These are phyloP conservation scores for Phytophthora sansomeana DNA, from an alignment of 352 stramenopile species.

Conservation along the genomic window DNA sequence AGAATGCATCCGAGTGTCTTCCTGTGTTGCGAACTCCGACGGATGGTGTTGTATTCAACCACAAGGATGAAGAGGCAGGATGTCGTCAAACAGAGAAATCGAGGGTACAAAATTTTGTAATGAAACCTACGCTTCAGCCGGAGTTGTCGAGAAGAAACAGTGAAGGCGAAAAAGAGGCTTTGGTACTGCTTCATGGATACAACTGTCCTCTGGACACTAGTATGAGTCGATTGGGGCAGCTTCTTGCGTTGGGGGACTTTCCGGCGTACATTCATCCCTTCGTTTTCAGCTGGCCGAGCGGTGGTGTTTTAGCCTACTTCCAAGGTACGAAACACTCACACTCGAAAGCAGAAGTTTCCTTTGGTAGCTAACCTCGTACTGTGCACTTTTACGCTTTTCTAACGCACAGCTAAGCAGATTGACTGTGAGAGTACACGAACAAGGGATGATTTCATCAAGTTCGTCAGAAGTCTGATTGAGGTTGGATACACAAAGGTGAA, in stretches of 20 bases:
- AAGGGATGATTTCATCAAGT: conserved; percentile 47
- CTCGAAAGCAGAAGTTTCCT: too few species aligned
- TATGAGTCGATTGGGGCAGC: conserved; percentile 64
- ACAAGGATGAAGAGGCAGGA: conserved; percentile 36
- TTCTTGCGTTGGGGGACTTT: conserved; percentile 73
- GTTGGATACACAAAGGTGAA: conserved; percentile 70
- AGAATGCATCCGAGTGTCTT: conserved; percentile 52
- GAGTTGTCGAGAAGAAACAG: conserved; percentile 33
- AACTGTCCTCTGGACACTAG: conserved; percentile 76
- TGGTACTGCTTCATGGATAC: conserved; percentile 76
- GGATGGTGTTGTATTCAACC: conserved; percentile 63
- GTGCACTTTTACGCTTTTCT: not conserved
- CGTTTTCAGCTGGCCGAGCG: conserved; percentile 80
- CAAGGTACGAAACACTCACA: conserved; percentile 35
- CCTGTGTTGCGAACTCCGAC: conserved; percentile 50
- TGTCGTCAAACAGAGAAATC: conserved; percentile 6
- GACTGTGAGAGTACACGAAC: conserved; percentile 56
- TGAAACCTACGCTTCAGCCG: too few species aligned
- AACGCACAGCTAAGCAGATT: conserved; percentile 40
- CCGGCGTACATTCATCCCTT: conserved; percentile 72
- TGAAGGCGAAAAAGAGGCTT: conserved; percentile 53
- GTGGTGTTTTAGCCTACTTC: conserved; percentile 65
- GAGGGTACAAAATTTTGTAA: too few species aligned
- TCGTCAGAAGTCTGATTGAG: conserved; percentile 66
- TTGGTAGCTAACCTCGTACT: not conserved